Base-by-base conservation (phyloP, 176 grass and related monocot genomes). In the Secale cereale region DNA sequence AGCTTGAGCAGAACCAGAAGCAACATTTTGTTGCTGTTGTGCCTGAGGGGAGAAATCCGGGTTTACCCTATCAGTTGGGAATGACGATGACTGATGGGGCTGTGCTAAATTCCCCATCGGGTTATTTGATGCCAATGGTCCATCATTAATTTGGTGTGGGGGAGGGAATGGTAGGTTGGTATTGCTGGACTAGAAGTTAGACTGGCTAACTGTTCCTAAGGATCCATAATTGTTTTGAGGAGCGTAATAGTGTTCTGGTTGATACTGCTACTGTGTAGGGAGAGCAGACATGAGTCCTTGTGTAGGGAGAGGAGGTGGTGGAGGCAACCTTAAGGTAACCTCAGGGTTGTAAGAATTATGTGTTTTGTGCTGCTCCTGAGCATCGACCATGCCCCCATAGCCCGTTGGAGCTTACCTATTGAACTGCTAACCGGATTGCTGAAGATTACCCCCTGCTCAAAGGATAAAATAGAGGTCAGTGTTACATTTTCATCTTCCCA, bases 201-300 rank as follows among this genome's bases (percentile, higher is more conserved):
- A 81, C 78, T 76, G 70, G 66, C 84, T 54, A 75, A 30, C 39
- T 71, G 78, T 27, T 60, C 78, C 43, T 82, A 87, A 67, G 3
- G 54, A 29, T 48, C 39, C 77, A 59, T 90, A 90, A 66, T 52
- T 90, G 76, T 75, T 88, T 78, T 88, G 90, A 63, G 87, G 19
- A 30, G 65, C 45, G 35, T 81, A 87, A 71, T 86, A 89, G 17
- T 84, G 76, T 60, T 93, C 87, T 16, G 87, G 84, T 63, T 88
- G 89, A 89, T 91, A 95, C 12, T 84, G 76, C 59, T 91, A 89
- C 56, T 98, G 91, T 52, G 48, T 52, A 52, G 16, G 48, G 48
- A 52, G 52, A 80, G 83, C 77, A 76, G 76, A 82, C 78, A 57
- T 82, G 25, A 71, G 81, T 35, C 39, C 65, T 43, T 79, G 30